Base-by-base conservation (phyloP, 2,329 filamentous ascomycete species). In the Cordyceps fumosorosea region DNA sequence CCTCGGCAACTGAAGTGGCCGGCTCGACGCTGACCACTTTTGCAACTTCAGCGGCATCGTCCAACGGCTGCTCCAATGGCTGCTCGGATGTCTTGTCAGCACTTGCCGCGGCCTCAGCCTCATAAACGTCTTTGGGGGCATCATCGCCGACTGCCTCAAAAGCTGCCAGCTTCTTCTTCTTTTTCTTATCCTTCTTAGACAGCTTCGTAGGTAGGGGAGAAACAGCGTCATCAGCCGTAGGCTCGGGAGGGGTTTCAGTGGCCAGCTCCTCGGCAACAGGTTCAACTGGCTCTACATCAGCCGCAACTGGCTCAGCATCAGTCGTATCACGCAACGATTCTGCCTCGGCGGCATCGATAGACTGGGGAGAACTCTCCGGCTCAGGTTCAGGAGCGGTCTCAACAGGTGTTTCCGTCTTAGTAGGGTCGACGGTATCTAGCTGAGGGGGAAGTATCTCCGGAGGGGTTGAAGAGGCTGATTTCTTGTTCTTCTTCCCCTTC, bases 101-200 rank as follows among this genome's bases (percentile, higher is more conserved):
- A 4, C 32, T 14, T 24, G 32, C n/a, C 44, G 32, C 32, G 2
- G 20, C 14, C n/a, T 48, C 59, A 24, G 53, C 64, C 59, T 67
- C 66, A 26, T 65, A 5, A 63, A 56, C 57, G 65, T 60, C 20
- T 58, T 51, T 42, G 14, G 61, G 34, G 26, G 48, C 20, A 5
- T 53, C 54, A 11, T 18, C 29, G 24, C 24, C 3, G 12, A 34
- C 16, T 34, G 68, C 69, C 48, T 69, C 67, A 12, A 68, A 56
- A 22, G 62, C 66, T 8, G 65, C 61, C 63, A 68, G 69, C 64
- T 73, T 74, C 68, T 70, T 74, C 56, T 71, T 71, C 64, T 69
- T 74, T 58, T 71, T 74, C 62, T 71, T 75, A 2, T 73, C 71
- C 62, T 73, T 75, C 65, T 74, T 74, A 18, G 72, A 73, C 32